Percentiles rank a stretch among this genome's conserved stretches.
These are phyloP conservation scores for Coriolopsis trogii DNA, from an alignment of 1,284 basidiomycete genomes.

Conservation along the genomic window DNA sequence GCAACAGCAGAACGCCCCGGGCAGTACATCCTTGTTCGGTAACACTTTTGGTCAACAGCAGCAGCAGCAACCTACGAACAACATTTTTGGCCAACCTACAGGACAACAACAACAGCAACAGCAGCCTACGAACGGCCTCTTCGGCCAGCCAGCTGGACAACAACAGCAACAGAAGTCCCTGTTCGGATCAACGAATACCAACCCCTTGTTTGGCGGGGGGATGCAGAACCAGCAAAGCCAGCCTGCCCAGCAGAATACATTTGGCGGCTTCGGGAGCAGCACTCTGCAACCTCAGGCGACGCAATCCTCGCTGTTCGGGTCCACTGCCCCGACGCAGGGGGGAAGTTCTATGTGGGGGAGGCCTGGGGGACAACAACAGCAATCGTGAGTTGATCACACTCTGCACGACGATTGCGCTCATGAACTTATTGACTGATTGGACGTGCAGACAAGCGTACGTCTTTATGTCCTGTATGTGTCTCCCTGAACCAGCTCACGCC, in stretches of 20 bases:
- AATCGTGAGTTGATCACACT: constrained; percentile 8
- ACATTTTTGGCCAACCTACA: not conserved
- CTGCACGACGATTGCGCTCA: not conserved
- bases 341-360: constrained; percentile 19
- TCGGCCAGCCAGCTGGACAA: constrained; percentile 22
- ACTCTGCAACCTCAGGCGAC: constrained; percentile 16
- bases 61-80: constrained; percentile 16
- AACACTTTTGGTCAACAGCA: constrained; percentile 27
- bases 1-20: too few species aligned
- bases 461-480: not conserved
- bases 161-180: constrained; percentile 19
- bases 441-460: not conserved
- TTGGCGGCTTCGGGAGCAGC: constrained; percentile 16
- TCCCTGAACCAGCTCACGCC: not conserved
- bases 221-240: constrained; percentile 22
- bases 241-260: constrained; percentile 20
- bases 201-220: constrained; percentile 15
- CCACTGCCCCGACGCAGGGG: constrained; percentile 9
- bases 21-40: constrained; percentile 39
- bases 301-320: constrained; percentile 22
- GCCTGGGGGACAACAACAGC: constrained; percentile 28
- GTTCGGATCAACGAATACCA: constrained; percentile 12
- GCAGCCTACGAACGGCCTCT: constrained; percentile 14
- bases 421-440: too few species aligned
- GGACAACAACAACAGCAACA: constrained; percentile 8